Evolutionary conservation across 768 basidiomycete genomes (phyloP), one percentile per base, ranked within the genome.

Genomic region (Obba rivulosa): DNA sequence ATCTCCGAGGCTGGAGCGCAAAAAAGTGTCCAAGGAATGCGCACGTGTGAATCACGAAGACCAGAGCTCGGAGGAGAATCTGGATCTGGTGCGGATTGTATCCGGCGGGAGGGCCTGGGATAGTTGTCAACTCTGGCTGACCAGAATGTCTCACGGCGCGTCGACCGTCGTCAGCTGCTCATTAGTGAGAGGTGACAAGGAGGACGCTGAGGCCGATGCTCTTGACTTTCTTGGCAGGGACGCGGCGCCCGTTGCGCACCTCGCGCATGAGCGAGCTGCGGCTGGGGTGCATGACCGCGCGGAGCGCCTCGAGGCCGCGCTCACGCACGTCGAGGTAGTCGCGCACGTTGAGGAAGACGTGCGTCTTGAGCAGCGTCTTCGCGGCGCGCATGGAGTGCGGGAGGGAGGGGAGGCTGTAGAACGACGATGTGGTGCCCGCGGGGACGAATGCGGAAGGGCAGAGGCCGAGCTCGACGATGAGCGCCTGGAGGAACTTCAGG

Each of bases 391-490:
- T 65, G 0, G 83, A 76, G 24, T 63, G 62, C 2, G 87, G 87
- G 2, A 87, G 68, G 21, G 70, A 64, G 18, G 58, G 52, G 71
- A 66, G 24, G 67, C 69, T 0, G 72, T 71, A 14, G 69, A 69
- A 57, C 52, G 64, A 45, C 16, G 37, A 24, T 8, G 51, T 34
- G 20, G 43, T 39, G 14, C 34, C 36, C 38, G 41, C 34, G 34
- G 53, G 7, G 34, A 31, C 10, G 37, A 41, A 14, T 8, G 56
- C 36, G 11, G 57, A 18, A 23, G 61, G 46, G 46, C 49, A 60
- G 36, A 69, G 68, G n/a, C 87, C 87, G n/a, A 90, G 72, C 66
- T 90, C 88, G 51, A 89, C 71, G 55, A 87, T 80, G 50, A 90
- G 75, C 0, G 85, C 80, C 49, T 88, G 87, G 5, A 89, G 70